Evolutionary conservation across 2,329 filamentous ascomycete species (phyloP), one percentile per base, ranked within the genome.

Genomic region (Uncinocarpus reesii): DNA sequence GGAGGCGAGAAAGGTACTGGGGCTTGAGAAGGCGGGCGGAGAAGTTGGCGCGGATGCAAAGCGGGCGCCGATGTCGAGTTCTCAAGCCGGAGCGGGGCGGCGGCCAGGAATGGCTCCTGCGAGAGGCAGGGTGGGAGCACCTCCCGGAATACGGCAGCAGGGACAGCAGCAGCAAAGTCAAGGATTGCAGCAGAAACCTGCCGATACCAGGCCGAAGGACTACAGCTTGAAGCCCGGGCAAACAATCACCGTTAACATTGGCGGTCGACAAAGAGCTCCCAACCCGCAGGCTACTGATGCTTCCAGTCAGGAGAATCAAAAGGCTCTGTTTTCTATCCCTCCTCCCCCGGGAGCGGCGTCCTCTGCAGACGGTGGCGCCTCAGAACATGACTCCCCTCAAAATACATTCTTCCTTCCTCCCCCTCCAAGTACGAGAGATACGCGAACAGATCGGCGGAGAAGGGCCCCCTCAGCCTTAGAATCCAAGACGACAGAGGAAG

Each of bases 161-260:
- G 29, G 15, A 16, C 43, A 8, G 10, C 43, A 37, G 32, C 60
- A 59, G 18, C 58, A 62, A 18, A 55, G n/a, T n/a, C n/a, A n/a
- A n/a, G n/a, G n/a, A n/a, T n/a, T 60, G 56, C 63, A 65, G 56
- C 66, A 66, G 38, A 65, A 68, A 36, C 66, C 66, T 49, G 76
- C 78, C 60, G 82, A 80, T 23, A 20, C 21, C 21, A 47, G 37
- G 20, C 47, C 51, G 67, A 78, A 77, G 55, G 87, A 94, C 60
- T 88, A 87, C 61, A 89, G 84, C 59, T 65, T 95, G 54, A 94
- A 94, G 65, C 86, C 89, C 52, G 87, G 87, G 8, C 83, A 95
- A 73, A 94, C 84, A 15, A 93, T 94, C 57, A 86, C 82, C 20
- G 81, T 93, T 55, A 86, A 84, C 62, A 74, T 92, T 44, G 80